Base-by-base conservation (phyloP, 192 early-diverging fungal species). In the Coemansia sp. region DNA sequence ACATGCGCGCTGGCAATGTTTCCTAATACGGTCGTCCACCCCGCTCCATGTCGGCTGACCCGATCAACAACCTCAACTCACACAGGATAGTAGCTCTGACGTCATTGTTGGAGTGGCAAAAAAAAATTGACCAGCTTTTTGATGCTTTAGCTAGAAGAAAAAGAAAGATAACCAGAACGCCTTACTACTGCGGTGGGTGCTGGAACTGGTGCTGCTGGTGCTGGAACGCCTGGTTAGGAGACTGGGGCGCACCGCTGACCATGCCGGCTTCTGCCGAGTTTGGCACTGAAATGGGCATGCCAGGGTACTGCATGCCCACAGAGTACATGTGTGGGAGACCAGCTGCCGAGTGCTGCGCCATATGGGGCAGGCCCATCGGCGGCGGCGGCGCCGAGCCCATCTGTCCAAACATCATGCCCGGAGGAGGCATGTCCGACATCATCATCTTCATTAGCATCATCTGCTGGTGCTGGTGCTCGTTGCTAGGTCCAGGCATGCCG, bases 371-470 rank as follows among this genome's bases (percentile, higher is more conserved):
- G 7, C 58, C 67, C n/a, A 62, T 58, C 61, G 37, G 76, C 23
- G 19, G 69, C 13, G 60, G 69, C 13, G 60, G 68, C 6, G 53
- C 71, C 35, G 63, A 43, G 63, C 59, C 39, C 78, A 75, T 68
- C 73, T 68, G 78, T 19, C 70, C 70, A 37, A 55, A 81, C 67
- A 76, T 53, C 68, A 78, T 72, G 23, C 46, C 72, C 10, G 64
- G 59, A n/a, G 33, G 72, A 19, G 77, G 77, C 72, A 71, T 53
- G 23, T 74, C 72, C 6, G 68, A 44, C 77, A 79, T 70, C 73
- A 70, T 73, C 76, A 72, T 74, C 68, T 66, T 73, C 66, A 75
- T 74, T 30, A 80, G 62, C 77, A 75, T 69, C 55, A 68, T 61
- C 49, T 60, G 58, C 58, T 60, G 58, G 55, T 78, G 66, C 67